Conservation (phyloP, 2,329 filamentous ascomycete species). For the Pseudonectria foliicola region DNA sequence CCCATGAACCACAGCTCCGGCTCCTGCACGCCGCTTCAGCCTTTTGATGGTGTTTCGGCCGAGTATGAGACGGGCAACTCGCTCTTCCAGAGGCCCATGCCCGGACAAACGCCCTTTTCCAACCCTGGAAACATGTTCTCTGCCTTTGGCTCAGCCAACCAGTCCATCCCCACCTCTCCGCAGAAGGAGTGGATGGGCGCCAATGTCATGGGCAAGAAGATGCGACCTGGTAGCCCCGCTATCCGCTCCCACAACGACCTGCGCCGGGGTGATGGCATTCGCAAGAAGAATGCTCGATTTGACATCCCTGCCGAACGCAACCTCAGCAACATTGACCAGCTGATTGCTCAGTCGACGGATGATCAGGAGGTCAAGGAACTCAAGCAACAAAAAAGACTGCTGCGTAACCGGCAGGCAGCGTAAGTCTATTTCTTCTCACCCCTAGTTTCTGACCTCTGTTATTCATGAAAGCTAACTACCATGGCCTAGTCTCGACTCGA, state of each 20-base stretch:
- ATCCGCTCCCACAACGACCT: conserved; percentile 71
- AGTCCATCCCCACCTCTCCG: conserved; percentile 47
- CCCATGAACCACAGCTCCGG: conserved; percentile 58
- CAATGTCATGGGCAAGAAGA: conserved; percentile 49
- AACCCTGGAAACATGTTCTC: conserved; percentile 49
- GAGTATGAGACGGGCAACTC: conserved; percentile 48
- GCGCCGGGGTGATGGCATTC: conserved; percentile 76
- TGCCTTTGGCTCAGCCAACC: conserved; percentile 37
- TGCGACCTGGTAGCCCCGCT: conserved; percentile 60
- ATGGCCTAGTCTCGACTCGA: conserved; percentile 71
- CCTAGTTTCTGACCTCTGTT: conserved; percentile 2
- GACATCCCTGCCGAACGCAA: conserved; percentile 94
- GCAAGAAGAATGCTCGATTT: conserved; percentile 98
- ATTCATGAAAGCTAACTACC: conserved; percentile 9
- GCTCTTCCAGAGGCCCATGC: conserved; percentile 48
- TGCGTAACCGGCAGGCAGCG: conserved; percentile 95
- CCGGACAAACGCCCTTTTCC: conserved; percentile 48
- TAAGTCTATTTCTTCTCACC: conserved; percentile 49
- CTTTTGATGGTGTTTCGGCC: conserved; percentile 50
- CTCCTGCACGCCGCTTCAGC: conserved; percentile 65
- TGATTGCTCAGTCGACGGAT: conserved; percentile 81
- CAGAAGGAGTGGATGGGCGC: conserved; percentile 51
- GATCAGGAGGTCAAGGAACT: conserved; percentile 95
- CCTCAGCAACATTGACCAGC: conserved; percentile 86
- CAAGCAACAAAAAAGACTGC: conserved; percentile 93